These are phyloP conservation scores for Cryphonectria parasitica DNA, from an alignment of 2,329 filamentous ascomycete species.

Conservation along the genomic window DNA sequence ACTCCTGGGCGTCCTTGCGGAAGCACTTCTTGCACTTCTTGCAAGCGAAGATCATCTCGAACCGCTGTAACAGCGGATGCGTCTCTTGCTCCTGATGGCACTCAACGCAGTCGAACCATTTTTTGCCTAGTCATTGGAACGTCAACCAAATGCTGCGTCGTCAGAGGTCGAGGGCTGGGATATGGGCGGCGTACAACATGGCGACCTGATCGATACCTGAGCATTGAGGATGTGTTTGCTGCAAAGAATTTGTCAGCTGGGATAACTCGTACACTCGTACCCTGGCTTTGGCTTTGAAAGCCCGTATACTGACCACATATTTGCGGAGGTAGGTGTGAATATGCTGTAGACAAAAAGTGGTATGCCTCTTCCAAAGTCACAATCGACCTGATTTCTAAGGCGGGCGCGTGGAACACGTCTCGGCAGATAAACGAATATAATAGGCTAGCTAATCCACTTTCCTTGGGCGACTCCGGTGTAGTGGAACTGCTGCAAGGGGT, in stretches of 20 bases:
- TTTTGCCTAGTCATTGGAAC: slow-evolving; percentile 64
- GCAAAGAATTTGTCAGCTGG: slow-evolving; percentile 18
- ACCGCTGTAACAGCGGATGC: slow-evolving; percentile 74
- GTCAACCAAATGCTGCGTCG: not conserved
- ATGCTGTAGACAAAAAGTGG: not conserved
- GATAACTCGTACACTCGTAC: not conserved
- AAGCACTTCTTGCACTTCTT: slow-evolving; percentile 99
- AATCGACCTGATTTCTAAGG: slow-evolving; percentile 21
- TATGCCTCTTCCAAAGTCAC: not conserved
- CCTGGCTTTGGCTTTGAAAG: not conserved
- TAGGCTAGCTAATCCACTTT: slow-evolving; percentile 14
- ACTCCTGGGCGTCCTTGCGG: slow-evolving; percentile 88
- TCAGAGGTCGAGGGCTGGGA: not conserved
- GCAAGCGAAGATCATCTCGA: slow-evolving; percentile 94
- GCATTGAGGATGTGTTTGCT: slow-evolving; percentile 99
- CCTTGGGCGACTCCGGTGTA: slow-evolving; percentile 8
- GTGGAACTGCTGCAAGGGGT: not conserved
- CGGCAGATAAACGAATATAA: slow-evolving; percentile 22
- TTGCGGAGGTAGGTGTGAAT: slow-evolving; percentile 11
- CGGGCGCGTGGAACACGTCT: slow-evolving; percentile 25
- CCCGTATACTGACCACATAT: slow-evolving; percentile 27
- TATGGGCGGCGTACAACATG: slow-evolving; percentile 73
- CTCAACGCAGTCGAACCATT: slow-evolving; percentile 99
- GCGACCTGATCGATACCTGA: slow-evolving; percentile 92
- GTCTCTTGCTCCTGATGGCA: slow-evolving; percentile 84